These are phyloP conservation scores for Plasmodium chabaudi DNA, from an alignment of 169 alveolate species.

Conservation along the genomic window DNA sequence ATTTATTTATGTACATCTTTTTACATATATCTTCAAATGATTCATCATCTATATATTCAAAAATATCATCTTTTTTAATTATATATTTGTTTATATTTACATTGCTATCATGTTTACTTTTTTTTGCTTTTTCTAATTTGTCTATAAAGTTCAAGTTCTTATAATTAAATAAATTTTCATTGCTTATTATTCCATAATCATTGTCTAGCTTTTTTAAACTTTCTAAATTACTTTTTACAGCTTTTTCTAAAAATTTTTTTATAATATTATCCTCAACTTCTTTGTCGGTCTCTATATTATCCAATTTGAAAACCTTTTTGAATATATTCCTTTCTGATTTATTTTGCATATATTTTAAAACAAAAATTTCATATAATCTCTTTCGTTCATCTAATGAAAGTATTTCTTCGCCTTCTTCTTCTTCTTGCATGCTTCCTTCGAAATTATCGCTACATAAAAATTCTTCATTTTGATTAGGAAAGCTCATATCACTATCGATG, in stretches of 20 bases:
- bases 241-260: slow-evolving; percentile 59
- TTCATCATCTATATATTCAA: slow-evolving; percentile 58
- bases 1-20: slow-evolving; percentile 72
- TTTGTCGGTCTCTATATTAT: slow-evolving; percentile 28
- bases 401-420: background rate
- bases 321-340: slow-evolving; percentile 48
- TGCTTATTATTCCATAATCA: slow-evolving; percentile 18
- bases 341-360: slow-evolving; percentile 68
- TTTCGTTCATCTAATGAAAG: slow-evolving; percentile 18
- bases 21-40: slow-evolving; percentile 47
- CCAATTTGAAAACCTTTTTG: slow-evolving; percentile 46
- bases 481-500: background rate
- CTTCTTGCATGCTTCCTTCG: background rate
- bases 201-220: slow-evolving; percentile 14
- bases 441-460: background rate
- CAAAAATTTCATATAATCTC: slow-evolving; percentile 56
- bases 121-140: slow-evolving; percentile 10
- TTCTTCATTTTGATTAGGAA: background rate
- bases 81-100: background rate
- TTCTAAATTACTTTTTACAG: slow-evolving; percentile 18
- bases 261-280: slow-evolving; percentile 67
- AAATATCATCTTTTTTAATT: slow-evolving; percentile 45
- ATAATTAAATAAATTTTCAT: slow-evolving; percentile 51
- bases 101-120: slow-evolving; percentile 7
- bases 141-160: slow-evolving; percentile 28